phyloP scores from a whole-genome alignment of 148 eudicot genomes.

The Fallopia convolvulus region DNA sequence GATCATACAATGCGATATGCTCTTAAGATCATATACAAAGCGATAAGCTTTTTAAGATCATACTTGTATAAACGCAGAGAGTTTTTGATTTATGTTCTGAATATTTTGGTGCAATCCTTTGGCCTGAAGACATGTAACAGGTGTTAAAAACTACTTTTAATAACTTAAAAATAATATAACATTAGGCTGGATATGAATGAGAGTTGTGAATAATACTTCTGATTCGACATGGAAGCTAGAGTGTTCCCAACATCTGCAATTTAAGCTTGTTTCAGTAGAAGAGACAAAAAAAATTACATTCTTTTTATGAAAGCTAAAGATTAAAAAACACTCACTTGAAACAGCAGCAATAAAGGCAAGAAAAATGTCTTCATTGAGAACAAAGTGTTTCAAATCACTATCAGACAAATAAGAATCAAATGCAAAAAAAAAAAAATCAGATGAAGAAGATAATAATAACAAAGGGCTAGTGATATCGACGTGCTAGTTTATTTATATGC shows the following conservation, averaged over 20 bases:
- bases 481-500: too few relatives aligned
- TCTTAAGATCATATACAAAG: not conserved
- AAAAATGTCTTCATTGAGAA: too few relatives aligned
- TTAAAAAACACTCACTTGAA: too few relatives aligned
- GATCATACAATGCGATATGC: not conserved
- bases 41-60: not conserved
- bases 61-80: constrained; percentile 68
- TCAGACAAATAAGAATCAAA: too few relatives aligned
- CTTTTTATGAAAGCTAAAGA: too few relatives aligned
- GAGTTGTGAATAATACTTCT: constrained; percentile 31
- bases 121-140: constrained; percentile 32
- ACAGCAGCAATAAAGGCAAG: too few relatives aligned
- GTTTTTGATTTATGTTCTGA: constrained; percentile 39
- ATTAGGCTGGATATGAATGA: not conserved
- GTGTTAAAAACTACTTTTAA: not conserved
- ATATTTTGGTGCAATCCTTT: constrained; percentile 61
- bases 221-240: constrained; percentile 53
- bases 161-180: not conserved
- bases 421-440: too few relatives aligned
- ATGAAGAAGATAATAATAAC: too few relatives aligned
- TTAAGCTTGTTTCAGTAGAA: not conserved
- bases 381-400: too few relatives aligned
- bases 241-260: constrained; percentile 59
- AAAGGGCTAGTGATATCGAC: too few relatives aligned
- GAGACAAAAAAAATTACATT: not conserved